Evolutionary conservation across 352 stramenopile genomes (phyloP).

Genomic region (Globisporangium perplexum): DNA sequence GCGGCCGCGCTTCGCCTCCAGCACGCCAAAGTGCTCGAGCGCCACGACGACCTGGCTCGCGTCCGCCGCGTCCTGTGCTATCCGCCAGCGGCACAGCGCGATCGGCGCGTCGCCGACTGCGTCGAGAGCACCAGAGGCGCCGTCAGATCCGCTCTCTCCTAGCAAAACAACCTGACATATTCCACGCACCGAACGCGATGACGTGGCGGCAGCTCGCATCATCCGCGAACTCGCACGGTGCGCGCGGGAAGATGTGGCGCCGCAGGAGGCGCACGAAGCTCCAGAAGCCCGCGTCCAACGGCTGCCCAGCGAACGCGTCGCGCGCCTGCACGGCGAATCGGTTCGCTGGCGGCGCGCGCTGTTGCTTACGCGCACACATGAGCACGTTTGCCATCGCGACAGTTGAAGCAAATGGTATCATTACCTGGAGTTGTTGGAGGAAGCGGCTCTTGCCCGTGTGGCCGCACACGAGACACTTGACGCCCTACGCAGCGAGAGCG

Average conservation of each 20-base stretch:
- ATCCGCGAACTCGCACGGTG: conserved; percentile 20
- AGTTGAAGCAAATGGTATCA: too few species aligned
- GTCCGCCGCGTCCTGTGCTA: conserved; percentile 24
- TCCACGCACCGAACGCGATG: conserved; percentile 61
- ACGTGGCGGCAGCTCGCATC: conserved; percentile 44
- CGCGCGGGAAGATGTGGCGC: conserved; percentile 31
- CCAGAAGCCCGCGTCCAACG: conserved; percentile 20
- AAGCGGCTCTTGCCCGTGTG: neutral
- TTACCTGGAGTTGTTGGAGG: neutral
- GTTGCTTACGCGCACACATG: too few species aligned
- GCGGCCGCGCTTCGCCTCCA: conserved; percentile 41
- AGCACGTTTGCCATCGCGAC: too few species aligned
- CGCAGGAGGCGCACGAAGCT: conserved; percentile 51
- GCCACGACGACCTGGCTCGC: conserved; percentile 28
- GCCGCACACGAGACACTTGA: neutral
- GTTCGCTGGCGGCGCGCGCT: neutral
- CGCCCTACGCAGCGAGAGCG: neutral
- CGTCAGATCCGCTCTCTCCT: neutral
- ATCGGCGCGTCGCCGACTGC: conserved; percentile 71
- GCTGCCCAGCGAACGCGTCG: neutral
- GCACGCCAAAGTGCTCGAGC: conserved; percentile 57
- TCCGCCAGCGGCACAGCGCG: conserved; percentile 43
- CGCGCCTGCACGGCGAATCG: neutral
- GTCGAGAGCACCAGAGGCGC: neutral
- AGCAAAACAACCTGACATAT: too few species aligned